A percentile compares a stretch with the other conserved stretches of the same genome.
phyloP scores from a whole-genome alignment of 148 eudicot species.

The Polygonum aviculare region DNA sequence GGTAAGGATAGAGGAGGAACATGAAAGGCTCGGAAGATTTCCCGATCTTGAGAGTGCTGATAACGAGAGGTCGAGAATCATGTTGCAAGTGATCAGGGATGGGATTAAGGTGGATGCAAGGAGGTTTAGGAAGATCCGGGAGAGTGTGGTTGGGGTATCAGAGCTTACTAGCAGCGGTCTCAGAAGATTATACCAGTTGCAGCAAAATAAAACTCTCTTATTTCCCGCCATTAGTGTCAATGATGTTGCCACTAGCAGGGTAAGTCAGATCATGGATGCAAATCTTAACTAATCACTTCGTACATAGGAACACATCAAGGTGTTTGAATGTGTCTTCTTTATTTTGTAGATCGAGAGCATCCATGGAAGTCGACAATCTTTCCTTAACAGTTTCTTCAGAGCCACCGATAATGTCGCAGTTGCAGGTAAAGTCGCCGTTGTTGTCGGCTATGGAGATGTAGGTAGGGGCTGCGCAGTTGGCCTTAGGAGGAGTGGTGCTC shows the following conservation, averaged over 20 bases:
- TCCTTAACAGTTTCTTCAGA: slow-evolving; percentile 88
- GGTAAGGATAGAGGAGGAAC: slow-evolving; percentile 85
- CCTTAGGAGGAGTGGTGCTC: slow-evolving; percentile 76
- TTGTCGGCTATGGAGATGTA: slow-evolving; percentile 90
- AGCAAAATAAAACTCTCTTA: slow-evolving; percentile 51
- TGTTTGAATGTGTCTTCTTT: neutral
- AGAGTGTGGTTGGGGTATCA: slow-evolving; percentile 75
- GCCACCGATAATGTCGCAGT: slow-evolving; percentile 86
- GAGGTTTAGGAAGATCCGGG: slow-evolving; percentile 71
- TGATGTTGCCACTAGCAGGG: slow-evolving; percentile 95
- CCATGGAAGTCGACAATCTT: slow-evolving; percentile 96
- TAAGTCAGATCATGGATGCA: slow-evolving; percentile 12
- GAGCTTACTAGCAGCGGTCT: slow-evolving; percentile 96
- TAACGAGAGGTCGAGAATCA: slow-evolving; percentile 75
- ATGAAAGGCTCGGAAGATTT: slow-evolving; percentile 42
- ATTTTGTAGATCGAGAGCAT: slow-evolving; percentile 73
- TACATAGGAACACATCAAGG: neutral
- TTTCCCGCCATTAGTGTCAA: slow-evolving; percentile 96
- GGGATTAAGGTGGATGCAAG: slow-evolving; percentile 68
- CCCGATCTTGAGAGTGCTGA: slow-evolving; percentile 67
- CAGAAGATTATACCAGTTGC: slow-evolving; percentile 94
- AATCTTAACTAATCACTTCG: neutral
- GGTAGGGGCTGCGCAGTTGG: slow-evolving; percentile 90
- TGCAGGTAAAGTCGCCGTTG: slow-evolving; percentile 82
- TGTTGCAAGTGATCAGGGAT: slow-evolving; percentile 56